These are phyloP conservation scores for Pyrus bretschneideri DNA, from an alignment of 306 rosid species.

Conservation along the genomic window DNA sequence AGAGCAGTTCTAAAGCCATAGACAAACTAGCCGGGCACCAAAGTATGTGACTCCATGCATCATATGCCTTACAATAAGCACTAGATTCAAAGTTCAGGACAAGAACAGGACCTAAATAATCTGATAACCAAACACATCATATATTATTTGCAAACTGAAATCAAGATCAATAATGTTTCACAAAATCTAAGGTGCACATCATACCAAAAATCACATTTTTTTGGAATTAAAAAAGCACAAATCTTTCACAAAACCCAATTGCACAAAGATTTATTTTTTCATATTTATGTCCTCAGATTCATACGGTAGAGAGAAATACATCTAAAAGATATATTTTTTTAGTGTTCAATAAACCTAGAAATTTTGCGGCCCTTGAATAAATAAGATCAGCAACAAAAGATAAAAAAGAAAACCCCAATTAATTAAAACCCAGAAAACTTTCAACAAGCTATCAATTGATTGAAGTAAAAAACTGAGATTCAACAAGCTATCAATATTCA, in stretches of 20 bases:
- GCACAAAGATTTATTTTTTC: background rate
- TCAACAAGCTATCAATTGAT: too few species aligned
- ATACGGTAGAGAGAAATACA: too few species aligned
- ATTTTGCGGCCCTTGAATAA: too few species aligned
- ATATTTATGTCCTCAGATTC: too few species aligned
- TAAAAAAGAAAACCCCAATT: too few species aligned
- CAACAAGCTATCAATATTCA: too few species aligned
- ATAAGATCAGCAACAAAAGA: too few species aligned
- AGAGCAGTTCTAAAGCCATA: background rate
- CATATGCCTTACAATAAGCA: background rate
- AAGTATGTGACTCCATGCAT: background rate
- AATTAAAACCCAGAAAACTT: too few species aligned
- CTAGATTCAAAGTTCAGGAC: background rate
- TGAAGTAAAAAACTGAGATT: too few species aligned
- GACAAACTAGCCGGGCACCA: background rate
- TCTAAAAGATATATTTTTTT: too few species aligned
- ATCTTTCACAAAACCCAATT: conserved; percentile 1
- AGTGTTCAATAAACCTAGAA: too few species aligned
- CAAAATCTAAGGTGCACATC: background rate
- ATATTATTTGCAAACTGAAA: background rate
- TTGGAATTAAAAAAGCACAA: background rate
- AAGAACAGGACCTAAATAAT: background rate
- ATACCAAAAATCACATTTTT: background rate
- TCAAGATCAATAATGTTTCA: background rate
- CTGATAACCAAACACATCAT: background rate